Percentiles rank a stretch among this genome's conserved stretches.
phyloP scores from a whole-genome alignment of 805 yeast genomes.

The Wickerhamiella australiensis region DNA sequence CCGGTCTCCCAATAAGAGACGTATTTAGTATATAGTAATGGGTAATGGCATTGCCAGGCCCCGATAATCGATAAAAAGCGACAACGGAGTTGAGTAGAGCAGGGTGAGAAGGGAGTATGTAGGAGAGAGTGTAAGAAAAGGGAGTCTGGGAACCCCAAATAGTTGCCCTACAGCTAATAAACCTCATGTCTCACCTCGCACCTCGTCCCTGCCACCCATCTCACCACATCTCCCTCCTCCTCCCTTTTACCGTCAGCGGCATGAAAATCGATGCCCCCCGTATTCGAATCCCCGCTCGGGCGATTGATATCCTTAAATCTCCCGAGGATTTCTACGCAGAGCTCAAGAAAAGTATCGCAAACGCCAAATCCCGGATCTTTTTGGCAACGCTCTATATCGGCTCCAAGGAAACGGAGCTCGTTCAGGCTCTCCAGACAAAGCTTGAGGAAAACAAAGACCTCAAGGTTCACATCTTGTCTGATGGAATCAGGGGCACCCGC shows the following conservation, averaged over 20 bases:
- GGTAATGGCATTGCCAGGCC: no score
- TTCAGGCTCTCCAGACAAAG: slow-evolving; percentile 50
- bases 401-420: slow-evolving; percentile 62
- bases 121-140: no score
- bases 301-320: slow-evolving; percentile 16
- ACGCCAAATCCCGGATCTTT: slow-evolving; percentile 58
- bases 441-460: slow-evolving; percentile 46
- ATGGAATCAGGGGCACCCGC: slow-evolving; percentile 84
- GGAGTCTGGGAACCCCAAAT: no score
- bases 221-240: not conserved
- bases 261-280: slow-evolving; percentile 21
- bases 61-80: no score
- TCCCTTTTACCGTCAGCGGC: not conserved
- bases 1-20: slow-evolving; percentile 66
- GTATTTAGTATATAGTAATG: slow-evolving; percentile 22
- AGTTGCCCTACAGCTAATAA: no score
- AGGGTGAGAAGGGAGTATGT: no score
- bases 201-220: not conserved
- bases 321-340: slow-evolving; percentile 65
- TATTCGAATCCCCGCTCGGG: slow-evolving; percentile 18
- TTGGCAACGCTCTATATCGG: slow-evolving; percentile 83
- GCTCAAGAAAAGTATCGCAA: slow-evolving; percentile 45
- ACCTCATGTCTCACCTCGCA: no score
- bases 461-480: slow-evolving; percentile 62
- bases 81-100: no score